Conservation (phyloP, 805 yeast species). For the Hanseniaspora guilliermondii region DNA sequence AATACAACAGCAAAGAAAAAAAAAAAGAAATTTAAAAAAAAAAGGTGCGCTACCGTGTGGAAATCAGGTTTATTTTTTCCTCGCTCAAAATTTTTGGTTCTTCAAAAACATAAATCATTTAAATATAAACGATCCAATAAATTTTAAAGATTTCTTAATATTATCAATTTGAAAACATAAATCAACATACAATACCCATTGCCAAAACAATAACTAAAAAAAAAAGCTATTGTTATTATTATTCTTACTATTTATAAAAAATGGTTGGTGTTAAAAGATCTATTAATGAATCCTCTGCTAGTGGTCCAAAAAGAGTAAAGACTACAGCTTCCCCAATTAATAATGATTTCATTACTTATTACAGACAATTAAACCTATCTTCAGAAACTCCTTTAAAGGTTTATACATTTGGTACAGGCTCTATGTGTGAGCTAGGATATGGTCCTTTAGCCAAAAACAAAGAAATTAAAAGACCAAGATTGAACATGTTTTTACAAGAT, state of each 20-base stretch:
- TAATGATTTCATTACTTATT: neutral
- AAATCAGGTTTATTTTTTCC: too few species aligned
- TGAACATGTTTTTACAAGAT: constrained; percentile 53
- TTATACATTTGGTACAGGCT: constrained; percentile 92
- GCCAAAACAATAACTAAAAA: neutral
- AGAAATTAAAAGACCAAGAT: constrained; percentile 90
- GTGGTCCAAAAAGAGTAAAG: constrained; percentile 15
- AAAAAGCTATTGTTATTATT: neutral
- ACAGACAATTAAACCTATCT: constrained; percentile 9
- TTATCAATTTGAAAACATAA: too few species aligned
- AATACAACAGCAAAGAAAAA: too few species aligned
- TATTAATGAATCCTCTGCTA: constrained; percentile 12
- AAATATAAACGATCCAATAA: too few species aligned
- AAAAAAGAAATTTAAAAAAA: neutral
- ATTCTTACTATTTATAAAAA: neutral
- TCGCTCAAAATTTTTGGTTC: too few species aligned
- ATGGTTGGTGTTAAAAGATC: constrained; percentile 7
- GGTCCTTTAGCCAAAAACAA: constrained; percentile 88
- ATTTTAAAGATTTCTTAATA: too few species aligned
- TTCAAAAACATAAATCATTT: too few species aligned
- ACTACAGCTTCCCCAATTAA: constrained; percentile 5
- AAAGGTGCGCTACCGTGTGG: too few species aligned
- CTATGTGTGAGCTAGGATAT: constrained; percentile 95
- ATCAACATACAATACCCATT: too few species aligned
- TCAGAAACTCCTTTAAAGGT: constrained; percentile 45